Evolutionary conservation across 1,284 basidiomycete species (phyloP).

Genomic region (Amylostereum areolatum): DNA sequence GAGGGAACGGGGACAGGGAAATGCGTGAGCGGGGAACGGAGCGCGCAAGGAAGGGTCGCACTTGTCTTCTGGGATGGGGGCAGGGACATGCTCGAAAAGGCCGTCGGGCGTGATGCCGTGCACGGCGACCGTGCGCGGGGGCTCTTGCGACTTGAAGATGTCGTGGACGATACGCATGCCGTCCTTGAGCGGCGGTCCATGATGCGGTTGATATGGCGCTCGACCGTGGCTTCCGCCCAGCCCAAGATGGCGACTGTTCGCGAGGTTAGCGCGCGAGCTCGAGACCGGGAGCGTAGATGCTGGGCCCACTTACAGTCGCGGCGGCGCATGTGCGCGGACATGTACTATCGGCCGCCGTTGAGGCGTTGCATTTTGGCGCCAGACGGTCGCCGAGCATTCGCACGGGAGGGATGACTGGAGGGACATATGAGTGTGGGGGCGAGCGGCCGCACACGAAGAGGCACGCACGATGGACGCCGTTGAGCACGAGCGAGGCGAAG

Average conservation of each 20-base stretch:
- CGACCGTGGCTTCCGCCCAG: not conserved
- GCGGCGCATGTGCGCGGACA: constrained; percentile 1
- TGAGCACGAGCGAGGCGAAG: not conserved
- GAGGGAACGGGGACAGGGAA: not conserved
- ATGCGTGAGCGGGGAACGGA: too few relatives aligned
- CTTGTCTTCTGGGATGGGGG: not conserved
- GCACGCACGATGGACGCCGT: not conserved
- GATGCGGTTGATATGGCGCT: not conserved
- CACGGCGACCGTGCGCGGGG: not conserved
- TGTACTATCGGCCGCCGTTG: not conserved
- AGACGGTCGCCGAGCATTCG: not conserved
- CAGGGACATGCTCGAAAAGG: not conserved
- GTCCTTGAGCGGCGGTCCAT: not conserved
- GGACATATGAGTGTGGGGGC: not conserved
- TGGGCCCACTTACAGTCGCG: not conserved
- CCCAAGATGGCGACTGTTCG: not conserved
- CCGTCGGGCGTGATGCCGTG: not conserved
- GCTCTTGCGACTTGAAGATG: not conserved
- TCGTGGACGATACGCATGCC: not conserved
- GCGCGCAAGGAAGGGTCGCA: too few relatives aligned
- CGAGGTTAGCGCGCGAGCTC: not conserved
- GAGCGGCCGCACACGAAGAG: too few relatives aligned
- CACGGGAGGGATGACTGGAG: not conserved
- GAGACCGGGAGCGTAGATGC: not conserved
- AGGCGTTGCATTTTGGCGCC: not conserved